A percentile compares a stretch with the other conserved stretches of the same genome.
These are phyloP conservation scores for Ceraceosorus bombacis DNA, from an alignment of 1,284 basidiomycete genomes.

Conservation along the genomic window DNA sequence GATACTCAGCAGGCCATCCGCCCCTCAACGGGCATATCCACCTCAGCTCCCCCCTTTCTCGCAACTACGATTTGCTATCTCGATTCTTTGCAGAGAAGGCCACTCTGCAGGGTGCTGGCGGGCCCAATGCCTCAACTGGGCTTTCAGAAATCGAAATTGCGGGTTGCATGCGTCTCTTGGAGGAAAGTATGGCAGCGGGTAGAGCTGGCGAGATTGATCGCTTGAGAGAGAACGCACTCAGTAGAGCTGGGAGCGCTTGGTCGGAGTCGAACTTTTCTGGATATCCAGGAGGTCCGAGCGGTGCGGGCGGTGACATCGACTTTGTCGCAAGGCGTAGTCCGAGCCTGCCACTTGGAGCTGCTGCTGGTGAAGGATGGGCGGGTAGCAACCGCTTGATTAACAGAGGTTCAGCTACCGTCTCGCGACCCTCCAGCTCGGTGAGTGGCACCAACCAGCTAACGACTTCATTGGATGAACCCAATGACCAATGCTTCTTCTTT, in stretches of 20 bases:
- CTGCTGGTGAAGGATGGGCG: slow-evolving; percentile 1
- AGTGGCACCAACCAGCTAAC: no score
- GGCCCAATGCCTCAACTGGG: neutral
- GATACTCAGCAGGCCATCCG: slow-evolving; percentile 2
- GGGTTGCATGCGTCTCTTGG: slow-evolving; percentile 32
- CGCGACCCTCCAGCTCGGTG: no score
- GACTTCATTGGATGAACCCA: no score
- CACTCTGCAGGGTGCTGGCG: slow-evolving; percentile 11
- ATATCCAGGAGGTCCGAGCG: no score
- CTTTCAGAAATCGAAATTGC: slow-evolving; percentile 34
- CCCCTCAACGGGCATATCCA: no score
- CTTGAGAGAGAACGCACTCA: neutral
- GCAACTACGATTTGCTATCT: slow-evolving; percentile 33
- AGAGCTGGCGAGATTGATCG: slow-evolving; percentile 1
- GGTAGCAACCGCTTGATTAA: no score
- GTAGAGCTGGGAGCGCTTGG: neutral
- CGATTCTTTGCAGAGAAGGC: slow-evolving; percentile 38
- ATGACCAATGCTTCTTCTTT: no score
- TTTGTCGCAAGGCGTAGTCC: slow-evolving; percentile 8
- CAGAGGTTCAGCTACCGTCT: no score
- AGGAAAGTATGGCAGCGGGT: slow-evolving; percentile 18
- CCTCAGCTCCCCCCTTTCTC: slow-evolving; percentile 16
- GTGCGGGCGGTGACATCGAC: neutral
- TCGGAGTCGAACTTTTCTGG: no score
- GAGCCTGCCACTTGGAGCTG: slow-evolving; percentile 10